Evolutionary conservation across 495 filamentous ascomycete species (phyloP).

Genomic region (Aspergillus heteromorphus): DNA sequence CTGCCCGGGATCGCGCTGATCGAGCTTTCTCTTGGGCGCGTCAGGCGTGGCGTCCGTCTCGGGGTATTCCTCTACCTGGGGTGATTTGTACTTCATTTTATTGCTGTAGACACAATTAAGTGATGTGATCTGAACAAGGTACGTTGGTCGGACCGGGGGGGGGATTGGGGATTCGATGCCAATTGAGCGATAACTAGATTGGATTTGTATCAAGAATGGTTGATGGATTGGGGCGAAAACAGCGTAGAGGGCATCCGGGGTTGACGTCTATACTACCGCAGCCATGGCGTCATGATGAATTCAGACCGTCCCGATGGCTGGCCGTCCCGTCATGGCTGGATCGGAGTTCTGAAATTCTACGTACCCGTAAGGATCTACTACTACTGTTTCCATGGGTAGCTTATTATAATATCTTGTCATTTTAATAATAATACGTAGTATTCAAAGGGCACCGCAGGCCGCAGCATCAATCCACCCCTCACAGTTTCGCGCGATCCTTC

Average conservation of each 20-base stretch:
- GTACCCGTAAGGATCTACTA: too few species aligned
- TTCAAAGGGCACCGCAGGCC: too few species aligned
- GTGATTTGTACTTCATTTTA: slow-evolving; percentile 19
- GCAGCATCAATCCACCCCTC: too few species aligned
- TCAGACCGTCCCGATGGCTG: background rate
- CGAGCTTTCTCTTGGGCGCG: slow-evolving; percentile 18
- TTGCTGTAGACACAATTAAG: background rate
- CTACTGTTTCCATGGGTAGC: too few species aligned
- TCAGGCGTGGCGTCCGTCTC: slow-evolving; percentile 13
- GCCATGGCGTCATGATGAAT: background rate
- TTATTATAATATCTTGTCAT: too few species aligned
- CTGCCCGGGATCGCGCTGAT: slow-evolving; percentile 5
- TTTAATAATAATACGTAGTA: too few species aligned
- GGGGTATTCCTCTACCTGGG: slow-evolving; percentile 16
- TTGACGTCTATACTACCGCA: background rate
- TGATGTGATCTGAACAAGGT: background rate
- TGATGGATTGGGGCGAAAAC: background rate
- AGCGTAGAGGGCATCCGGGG: too few species aligned
- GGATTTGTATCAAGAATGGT: too few species aligned
- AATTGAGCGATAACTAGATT: too few species aligned
- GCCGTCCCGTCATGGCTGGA: background rate
- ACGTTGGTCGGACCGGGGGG: too few species aligned
- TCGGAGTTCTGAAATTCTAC: background rate
- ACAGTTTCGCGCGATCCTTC: slow-evolving; percentile 34
- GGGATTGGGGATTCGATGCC: too few species aligned